phyloP scores from a whole-genome alignment of 257 asterid species.

The Ehretia macrophylla region DNA sequence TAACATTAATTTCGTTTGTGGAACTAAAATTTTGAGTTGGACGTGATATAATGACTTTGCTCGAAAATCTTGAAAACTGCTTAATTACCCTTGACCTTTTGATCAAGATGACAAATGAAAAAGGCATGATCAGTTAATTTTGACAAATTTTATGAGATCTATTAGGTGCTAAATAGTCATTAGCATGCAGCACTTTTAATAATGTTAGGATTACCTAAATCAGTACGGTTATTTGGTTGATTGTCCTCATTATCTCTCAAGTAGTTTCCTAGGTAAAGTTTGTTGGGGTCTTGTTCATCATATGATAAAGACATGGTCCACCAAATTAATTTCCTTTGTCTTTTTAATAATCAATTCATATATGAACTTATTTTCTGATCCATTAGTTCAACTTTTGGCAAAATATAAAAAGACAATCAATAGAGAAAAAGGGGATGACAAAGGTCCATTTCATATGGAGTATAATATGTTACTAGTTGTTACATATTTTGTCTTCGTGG shows the following conservation, averaged over 20 bases:
- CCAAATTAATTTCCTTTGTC: slow-evolving; percentile 6
- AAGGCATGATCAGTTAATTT: neutral
- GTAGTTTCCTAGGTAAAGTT: slow-evolving; percentile 9
- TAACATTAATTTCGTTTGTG: no score
- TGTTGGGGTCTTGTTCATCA: slow-evolving; percentile 18
- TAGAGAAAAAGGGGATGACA: no score
- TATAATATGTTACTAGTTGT: slow-evolving; percentile 9
- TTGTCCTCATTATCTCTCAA: neutral
- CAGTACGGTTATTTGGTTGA: neutral
- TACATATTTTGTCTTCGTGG: neutral
- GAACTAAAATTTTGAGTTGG: no score
- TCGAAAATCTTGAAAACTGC: no score
- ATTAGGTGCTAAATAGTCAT: neutral
- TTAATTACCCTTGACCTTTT: no score
- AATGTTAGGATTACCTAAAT: neutral
- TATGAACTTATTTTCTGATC: neutral
- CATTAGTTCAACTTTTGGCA: no score
- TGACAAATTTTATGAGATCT: neutral
- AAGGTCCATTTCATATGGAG: neutral
- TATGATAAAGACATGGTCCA: slow-evolving; percentile 14
- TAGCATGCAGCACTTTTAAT: no score
- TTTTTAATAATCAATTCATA: slow-evolving; percentile 6
- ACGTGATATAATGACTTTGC: no score
- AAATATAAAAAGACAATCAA: neutral
- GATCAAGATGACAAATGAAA: no score